Evolutionary conservation across 2,329 filamentous ascomycete species (phyloP).

Genomic region (Aspergillus pseudoglaucus): DNA sequence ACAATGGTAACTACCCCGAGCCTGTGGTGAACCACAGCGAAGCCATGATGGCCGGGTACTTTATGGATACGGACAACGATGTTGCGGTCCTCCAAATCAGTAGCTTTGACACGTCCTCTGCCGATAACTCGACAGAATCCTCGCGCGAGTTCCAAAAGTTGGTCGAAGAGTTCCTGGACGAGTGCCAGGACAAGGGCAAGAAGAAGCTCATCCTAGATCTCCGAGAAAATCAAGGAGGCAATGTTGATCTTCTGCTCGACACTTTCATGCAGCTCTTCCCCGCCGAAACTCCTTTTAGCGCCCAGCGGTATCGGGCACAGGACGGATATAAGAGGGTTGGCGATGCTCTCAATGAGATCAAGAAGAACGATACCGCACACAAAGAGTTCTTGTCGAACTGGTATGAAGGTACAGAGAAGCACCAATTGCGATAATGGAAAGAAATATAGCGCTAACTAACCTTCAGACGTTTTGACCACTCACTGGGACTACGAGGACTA

Average conservation of each 20-base stretch:
- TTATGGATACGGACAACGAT: constrained; percentile 35
- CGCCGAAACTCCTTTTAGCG: constrained; percentile 36
- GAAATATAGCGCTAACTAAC: too few species aligned
- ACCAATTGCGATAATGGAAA: too few species aligned
- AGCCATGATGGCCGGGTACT: constrained; percentile 39
- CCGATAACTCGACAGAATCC: not conserved
- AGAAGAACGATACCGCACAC: constrained; percentile 4
- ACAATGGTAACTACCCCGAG: constrained; percentile 26
- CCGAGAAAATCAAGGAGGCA: constrained; percentile 53
- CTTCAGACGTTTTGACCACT: constrained; percentile 1
- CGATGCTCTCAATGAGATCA: constrained; percentile 11
- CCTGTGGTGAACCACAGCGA: constrained; percentile 29
- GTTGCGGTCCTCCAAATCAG: constrained; percentile 41
- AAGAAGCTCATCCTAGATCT: constrained; percentile 58
- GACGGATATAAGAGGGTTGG: constrained; percentile 27
- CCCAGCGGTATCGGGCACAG: constrained; percentile 39
- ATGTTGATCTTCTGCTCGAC: constrained; percentile 39
- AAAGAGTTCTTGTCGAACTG: not conserved
- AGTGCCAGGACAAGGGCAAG: constrained; percentile 42
- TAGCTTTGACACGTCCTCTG: constrained; percentile 26
- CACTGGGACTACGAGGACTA: constrained; percentile 13
- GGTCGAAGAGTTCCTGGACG: constrained; percentile 37
- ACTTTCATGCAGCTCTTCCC: constrained; percentile 48
- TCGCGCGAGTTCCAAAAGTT: constrained; percentile 31
- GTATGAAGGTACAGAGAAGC: too few species aligned